These are phyloP conservation scores for Castanospermum australe DNA, from an alignment of 306 rosid species.

Conservation along the genomic window DNA sequence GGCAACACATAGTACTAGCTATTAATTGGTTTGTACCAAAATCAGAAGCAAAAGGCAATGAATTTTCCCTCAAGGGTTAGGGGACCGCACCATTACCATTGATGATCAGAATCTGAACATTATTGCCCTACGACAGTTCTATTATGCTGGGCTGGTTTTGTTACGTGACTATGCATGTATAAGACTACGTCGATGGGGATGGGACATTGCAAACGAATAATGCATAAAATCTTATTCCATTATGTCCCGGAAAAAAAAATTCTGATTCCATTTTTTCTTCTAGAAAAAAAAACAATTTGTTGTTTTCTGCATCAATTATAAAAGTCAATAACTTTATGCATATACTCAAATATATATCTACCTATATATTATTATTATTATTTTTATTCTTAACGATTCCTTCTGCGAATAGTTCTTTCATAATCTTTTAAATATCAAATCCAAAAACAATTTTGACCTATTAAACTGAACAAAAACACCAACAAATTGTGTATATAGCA, in stretches of 20 bases:
- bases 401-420: too few species aligned
- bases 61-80: background rate
- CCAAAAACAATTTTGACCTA: background rate
- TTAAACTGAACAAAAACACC: background rate
- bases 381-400: too few species aligned
- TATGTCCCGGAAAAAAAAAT: too few species aligned
- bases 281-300: background rate
- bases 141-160: background rate
- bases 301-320: background rate
- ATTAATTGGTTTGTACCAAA: constrained; percentile 27
- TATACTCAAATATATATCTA: too few species aligned
- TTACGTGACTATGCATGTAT: constrained; percentile 41
- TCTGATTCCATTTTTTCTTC: too few species aligned
- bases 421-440: background rate
- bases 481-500: background rate
- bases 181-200: constrained; percentile 36
- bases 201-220: constrained; percentile 1
- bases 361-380: too few species aligned
- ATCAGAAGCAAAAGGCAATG: background rate
- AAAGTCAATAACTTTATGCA: too few species aligned
- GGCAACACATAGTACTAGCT: constrained; percentile 5
- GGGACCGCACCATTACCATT: constrained; percentile 29
- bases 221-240: background rate
- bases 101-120: constrained; percentile 13
- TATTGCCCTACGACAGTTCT: background rate